Evolutionary conservation across 768 basidiomycete genomes (phyloP).

Genomic region (Lentinula guzmanii): DNA sequence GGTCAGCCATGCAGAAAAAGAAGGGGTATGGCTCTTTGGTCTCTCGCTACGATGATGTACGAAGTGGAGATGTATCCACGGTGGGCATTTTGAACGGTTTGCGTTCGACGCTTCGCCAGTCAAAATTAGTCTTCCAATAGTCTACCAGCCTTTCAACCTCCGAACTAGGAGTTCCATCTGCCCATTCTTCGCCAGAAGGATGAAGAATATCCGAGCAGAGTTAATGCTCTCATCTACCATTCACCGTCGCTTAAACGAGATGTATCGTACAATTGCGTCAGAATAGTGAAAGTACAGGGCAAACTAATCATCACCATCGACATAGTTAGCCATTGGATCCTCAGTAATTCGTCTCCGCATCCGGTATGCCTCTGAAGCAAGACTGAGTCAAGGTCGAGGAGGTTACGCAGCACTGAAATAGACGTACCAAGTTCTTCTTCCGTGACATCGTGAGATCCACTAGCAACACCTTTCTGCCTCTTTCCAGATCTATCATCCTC

Average conservation of each 20-base stretch:
- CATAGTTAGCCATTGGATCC: conserved; percentile 92
- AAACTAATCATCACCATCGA: conserved; percentile 46
- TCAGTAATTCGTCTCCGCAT: conserved; percentile 67
- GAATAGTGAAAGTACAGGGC: not conserved
- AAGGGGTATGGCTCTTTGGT: conserved; percentile 37
- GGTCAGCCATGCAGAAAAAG: conserved; percentile 53
- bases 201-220: too few relatives aligned
- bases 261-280: not conserved
- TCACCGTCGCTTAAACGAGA: too few relatives aligned
- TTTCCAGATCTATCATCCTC: conserved; percentile 55
- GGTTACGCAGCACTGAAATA: not conserved
- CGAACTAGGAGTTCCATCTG: too few relatives aligned
- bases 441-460: conserved; percentile 72
- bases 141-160: too few relatives aligned
- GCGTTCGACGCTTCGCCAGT: conserved; percentile 43
- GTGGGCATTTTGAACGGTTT: conserved; percentile 40
- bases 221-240: too few relatives aligned
- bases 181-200: too few relatives aligned
- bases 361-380: conserved; percentile 79
- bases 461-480: conserved; percentile 46
- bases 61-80: conserved; percentile 46
- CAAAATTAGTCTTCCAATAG: conserved; percentile 38
- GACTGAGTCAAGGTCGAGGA: conserved; percentile 10
- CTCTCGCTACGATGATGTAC: conserved; percentile 39
- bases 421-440: conserved; percentile 78